Conservation (phyloP, 164 flowering plant genomes). For the Sextonia rubra region DNA sequence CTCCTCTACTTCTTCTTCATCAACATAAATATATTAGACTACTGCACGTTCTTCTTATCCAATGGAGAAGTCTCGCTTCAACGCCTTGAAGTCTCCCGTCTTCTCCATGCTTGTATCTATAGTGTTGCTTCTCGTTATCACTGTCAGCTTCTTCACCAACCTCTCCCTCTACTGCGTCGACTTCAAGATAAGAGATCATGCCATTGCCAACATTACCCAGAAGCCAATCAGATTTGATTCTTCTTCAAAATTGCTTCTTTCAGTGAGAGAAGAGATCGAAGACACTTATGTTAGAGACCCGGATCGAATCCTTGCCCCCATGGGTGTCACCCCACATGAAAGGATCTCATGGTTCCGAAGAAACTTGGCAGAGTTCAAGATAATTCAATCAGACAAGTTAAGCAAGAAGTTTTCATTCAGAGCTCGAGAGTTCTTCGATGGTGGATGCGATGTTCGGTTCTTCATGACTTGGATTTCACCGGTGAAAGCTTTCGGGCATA, state of each 20-base stretch:
- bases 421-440: slow-evolving; percentile 26
- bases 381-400: slow-evolving; percentile 20
- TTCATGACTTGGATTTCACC: slow-evolving; percentile 93
- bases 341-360: slow-evolving; percentile 24
- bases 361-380: slow-evolving; percentile 22
- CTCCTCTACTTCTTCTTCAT: too few species aligned
- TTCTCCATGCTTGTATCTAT: slow-evolving; percentile 24
- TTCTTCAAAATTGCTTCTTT: slow-evolving; percentile 3
- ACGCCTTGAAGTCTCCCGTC: slow-evolving; percentile 10
- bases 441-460: slow-evolving; percentile 40
- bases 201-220: neutral
- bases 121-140: slow-evolving; percentile 16
- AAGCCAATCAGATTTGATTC: slow-evolving; percentile 2
- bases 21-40: too few species aligned
- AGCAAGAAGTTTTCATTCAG: slow-evolving; percentile 17
- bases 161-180: slow-evolving; percentile 11
- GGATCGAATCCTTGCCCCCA: slow-evolving; percentile 14
- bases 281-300: slow-evolving; percentile 1
- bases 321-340: slow-evolving; percentile 16
- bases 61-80: neutral
- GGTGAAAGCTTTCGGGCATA: slow-evolving; percentile 29
- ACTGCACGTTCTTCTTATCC: too few species aligned
- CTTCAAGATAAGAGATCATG: neutral
- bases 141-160: slow-evolving; percentile 18
- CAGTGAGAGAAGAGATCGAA: slow-evolving; percentile 11